A percentile compares a stretch with the other conserved stretches of the same genome.
phyloP scores from a whole-genome alignment of 2,329 filamentous ascomycete genomes.

The Pseudopithomyces chartarum region DNA sequence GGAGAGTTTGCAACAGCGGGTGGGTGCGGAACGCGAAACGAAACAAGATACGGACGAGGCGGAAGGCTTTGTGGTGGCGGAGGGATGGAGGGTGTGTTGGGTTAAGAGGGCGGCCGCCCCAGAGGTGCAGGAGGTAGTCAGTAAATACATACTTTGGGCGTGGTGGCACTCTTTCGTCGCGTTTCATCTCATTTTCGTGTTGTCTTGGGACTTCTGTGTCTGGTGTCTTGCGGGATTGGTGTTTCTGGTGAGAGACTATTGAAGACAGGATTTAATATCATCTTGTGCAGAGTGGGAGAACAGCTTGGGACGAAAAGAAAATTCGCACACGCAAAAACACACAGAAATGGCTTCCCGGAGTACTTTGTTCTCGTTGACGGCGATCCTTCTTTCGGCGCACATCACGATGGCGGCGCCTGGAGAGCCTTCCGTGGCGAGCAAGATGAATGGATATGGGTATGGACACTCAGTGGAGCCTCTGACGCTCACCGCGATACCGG shows the following conservation, averaged over 20 bases:
- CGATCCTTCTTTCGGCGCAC: background rate
- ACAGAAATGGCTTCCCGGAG: background rate
- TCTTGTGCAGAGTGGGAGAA: background rate
- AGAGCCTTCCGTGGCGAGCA: too few species aligned
- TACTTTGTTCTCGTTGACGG: background rate
- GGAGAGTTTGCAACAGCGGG: background rate
- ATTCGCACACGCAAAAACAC: too few species aligned
- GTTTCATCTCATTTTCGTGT: conserved; percentile 1
- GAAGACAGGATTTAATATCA: too few species aligned
- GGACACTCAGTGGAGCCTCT: too few species aligned
- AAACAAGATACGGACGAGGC: background rate
- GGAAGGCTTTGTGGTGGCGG: background rate
- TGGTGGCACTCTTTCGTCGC: background rate
- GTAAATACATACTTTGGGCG: background rate
- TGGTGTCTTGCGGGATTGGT: background rate
- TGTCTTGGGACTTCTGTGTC: background rate
- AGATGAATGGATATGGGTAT: background rate
- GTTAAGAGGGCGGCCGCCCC: background rate
- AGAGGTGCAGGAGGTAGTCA: background rate
- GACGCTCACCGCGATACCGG: too few species aligned
- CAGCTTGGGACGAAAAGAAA: background rate
- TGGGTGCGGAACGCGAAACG: background rate
- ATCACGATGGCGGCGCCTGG: background rate
- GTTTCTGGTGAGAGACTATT: too few species aligned
- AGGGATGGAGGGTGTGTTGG: background rate